Conservation (phyloP, 202 grass and related monocot genomes). For the Setaria italica region DNA sequence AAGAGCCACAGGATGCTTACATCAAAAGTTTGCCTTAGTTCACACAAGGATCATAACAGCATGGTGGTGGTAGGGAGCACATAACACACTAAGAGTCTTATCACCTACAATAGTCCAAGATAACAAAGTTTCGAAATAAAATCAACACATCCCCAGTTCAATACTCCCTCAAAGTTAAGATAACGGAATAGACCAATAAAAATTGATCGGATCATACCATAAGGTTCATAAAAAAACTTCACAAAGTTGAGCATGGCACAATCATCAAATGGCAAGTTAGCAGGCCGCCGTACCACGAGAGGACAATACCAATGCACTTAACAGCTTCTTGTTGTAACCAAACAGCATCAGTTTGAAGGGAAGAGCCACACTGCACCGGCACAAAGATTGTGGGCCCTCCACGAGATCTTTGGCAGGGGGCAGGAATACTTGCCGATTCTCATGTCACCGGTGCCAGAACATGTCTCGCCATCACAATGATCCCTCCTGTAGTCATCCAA, state of each 20-base stretch:
- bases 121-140: too few relatives aligned
- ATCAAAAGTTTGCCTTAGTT: neutral
- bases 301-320: neutral
- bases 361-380: neutral
- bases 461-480: too few relatives aligned
- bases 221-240: neutral
- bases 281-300: neutral
- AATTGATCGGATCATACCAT: neutral
- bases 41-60: neutral
- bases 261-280: neutral
- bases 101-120: too few relatives aligned
- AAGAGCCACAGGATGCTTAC: neutral
- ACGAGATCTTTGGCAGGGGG: neutral
- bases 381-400: neutral
- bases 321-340: neutral
- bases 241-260: neutral
- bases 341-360: neutral
- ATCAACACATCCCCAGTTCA: neutral
- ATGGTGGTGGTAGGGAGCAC: neutral
- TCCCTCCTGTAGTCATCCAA: constrained; percentile 5
- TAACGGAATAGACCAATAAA: neutral
- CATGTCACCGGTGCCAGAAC: too few relatives aligned
- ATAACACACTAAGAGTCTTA: neutral
- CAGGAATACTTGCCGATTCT: neutral
- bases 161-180: neutral